phyloP scores from a whole-genome alignment of 2,329 filamentous ascomycete genomes.

The Colletotrichum eremochloae region DNA sequence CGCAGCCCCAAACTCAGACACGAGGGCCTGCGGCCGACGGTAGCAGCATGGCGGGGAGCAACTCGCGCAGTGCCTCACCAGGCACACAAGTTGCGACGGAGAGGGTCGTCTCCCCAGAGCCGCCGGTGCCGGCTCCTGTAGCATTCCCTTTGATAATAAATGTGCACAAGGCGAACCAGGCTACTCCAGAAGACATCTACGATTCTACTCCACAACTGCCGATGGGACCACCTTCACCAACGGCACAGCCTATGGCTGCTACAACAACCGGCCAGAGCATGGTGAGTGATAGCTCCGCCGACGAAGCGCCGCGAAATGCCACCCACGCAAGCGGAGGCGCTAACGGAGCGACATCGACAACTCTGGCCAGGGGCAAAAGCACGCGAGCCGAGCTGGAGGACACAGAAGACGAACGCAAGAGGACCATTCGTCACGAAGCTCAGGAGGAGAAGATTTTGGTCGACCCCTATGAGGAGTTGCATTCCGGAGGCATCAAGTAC shows the following conservation, averaged over 20 bases:
- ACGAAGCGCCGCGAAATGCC: slow-evolving; percentile 37
- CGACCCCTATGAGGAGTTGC: slow-evolving; percentile 48
- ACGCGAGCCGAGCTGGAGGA: slow-evolving; percentile 56
- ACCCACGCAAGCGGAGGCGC: slow-evolving; percentile 41
- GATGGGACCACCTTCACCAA: slow-evolving; percentile 10
- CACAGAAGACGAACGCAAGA: slow-evolving; percentile 59
- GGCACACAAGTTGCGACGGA: not conserved
- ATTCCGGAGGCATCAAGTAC: slow-evolving; percentile 48
- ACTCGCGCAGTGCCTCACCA: slow-evolving; percentile 3
- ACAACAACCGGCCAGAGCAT: slow-evolving; percentile 39
- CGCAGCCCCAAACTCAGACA: not conserved
- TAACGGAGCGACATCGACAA: slow-evolving; percentile 22
- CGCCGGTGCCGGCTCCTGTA: slow-evolving; percentile 3
- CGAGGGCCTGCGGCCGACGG: slow-evolving; percentile 7
- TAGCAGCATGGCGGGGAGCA: not conserved
- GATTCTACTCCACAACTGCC: slow-evolving; percentile 50
- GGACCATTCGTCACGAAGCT: slow-evolving; percentile 57
- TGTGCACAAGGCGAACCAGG: slow-evolving; percentile 43
- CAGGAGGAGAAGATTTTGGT: slow-evolving; percentile 69
- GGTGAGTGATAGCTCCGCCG: slow-evolving; percentile 39
- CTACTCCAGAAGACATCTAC: slow-evolving; percentile 50
- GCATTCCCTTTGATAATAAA: slow-evolving; percentile 38
- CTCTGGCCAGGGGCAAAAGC: slow-evolving; percentile 39
- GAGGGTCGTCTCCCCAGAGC: slow-evolving; percentile 17
- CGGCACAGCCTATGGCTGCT: slow-evolving; percentile 25